phyloP scores from a whole-genome alignment of 2,329 filamentous ascomycete genomes.

The Leptoxyphium fumago region DNA sequence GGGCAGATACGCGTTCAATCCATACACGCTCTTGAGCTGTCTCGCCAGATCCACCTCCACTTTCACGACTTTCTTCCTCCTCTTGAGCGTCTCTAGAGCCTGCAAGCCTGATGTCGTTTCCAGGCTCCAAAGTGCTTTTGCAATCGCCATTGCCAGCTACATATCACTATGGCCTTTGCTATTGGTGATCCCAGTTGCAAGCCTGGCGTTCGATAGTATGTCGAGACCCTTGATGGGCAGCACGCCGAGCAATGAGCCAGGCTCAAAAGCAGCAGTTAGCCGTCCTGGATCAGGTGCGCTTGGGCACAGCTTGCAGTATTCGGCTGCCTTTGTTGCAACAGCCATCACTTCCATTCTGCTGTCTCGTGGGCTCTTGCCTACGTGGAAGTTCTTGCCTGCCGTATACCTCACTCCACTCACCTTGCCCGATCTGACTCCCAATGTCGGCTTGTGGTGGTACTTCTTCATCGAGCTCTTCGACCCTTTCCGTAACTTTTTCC shows the following conservation, averaged over 20 bases:
- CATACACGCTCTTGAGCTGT: slow-evolving; percentile 82
- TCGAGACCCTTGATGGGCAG: too few relatives aligned
- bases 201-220: background rate
- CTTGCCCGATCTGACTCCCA: slow-evolving; percentile 83
- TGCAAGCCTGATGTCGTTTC: slow-evolving; percentile 55
- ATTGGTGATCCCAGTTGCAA: slow-evolving; percentile 63
- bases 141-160: slow-evolving; percentile 76
- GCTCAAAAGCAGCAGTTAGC: background rate
- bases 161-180: slow-evolving; percentile 83
- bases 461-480: slow-evolving; percentile 99
- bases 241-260: background rate
- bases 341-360: slow-evolving; percentile 50
- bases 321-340: slow-evolving; percentile 38
- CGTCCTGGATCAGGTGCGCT: slow-evolving; percentile 5
- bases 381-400: slow-evolving; percentile 74
- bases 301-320: slow-evolving; percentile 33
- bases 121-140: slow-evolving; percentile 48
- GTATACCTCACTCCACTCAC: slow-evolving; percentile 90
- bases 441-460: slow-evolving; percentile 97
- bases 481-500: slow-evolving; percentile 90
- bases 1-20: slow-evolving; percentile 76
- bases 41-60: slow-evolving; percentile 77
- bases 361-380: slow-evolving; percentile 61
- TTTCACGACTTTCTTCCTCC: slow-evolving; percentile 77
- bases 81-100: slow-evolving; percentile 70